Percentiles rank a stretch among this genome's conserved stretches.
phyloP scores from a whole-genome alignment of 306 rosid genomes.

The Fragaria ananassa region DNA sequence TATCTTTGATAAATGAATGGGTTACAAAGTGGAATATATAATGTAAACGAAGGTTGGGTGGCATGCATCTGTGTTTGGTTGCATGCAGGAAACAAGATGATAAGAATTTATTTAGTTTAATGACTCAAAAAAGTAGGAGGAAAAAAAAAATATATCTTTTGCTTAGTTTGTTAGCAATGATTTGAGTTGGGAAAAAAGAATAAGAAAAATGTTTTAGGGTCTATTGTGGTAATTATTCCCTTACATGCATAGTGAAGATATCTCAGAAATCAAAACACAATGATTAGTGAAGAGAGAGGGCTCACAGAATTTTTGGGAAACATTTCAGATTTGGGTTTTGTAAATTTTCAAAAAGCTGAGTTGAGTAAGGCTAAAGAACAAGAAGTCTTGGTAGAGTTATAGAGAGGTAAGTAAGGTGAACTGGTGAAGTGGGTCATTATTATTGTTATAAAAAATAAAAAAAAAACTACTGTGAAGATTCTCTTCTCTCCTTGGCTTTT shows the following conservation, averaged over 20 bases:
- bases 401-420: conserved; percentile 37
- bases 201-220: conserved; percentile 3
- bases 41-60: background rate
- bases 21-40: background rate
- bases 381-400: conserved; percentile 18
- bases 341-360: conserved; percentile 9
- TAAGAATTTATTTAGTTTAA: background rate
- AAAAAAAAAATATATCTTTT: background rate
- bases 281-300: conserved; percentile 15
- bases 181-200: background rate
- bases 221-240: background rate
- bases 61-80: conserved; percentile 10
- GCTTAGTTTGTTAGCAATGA: background rate
- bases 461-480: conserved; percentile 63
- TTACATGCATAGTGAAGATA: background rate
- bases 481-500: conserved; percentile 48
- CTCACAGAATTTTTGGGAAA: conserved; percentile 49
- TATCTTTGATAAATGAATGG: background rate
- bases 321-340: conserved; percentile 27
- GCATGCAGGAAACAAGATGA: background rate
- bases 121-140: background rate
- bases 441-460: background rate
- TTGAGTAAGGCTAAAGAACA: conserved; percentile 3
- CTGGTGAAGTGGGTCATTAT: conserved; percentile 43
- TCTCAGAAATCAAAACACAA: conserved; percentile 4